A percentile compares a stretch with the other conserved stretches of the same genome.
These are phyloP conservation scores for Xylariaceae sp. DNA, from an alignment of 2,329 filamentous ascomycete genomes.

Conservation along the genomic window DNA sequence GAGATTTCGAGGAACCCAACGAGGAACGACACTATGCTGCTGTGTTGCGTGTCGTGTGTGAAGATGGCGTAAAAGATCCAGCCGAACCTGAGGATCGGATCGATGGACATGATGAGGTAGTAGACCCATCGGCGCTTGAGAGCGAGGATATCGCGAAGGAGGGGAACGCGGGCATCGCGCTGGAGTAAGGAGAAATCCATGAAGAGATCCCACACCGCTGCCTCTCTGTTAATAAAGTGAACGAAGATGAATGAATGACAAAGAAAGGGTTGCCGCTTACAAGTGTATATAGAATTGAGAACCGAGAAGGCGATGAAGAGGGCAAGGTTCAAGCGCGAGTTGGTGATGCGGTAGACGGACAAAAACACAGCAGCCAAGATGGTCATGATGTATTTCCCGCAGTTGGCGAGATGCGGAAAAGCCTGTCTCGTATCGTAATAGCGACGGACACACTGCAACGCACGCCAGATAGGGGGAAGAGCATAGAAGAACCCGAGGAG, in stretches of 20 bases:
- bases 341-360: conserved; percentile 77
- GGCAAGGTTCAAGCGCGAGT: conserved; percentile 52
- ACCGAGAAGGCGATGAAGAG: conserved; percentile 76
- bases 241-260: not conserved
- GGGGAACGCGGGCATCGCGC: conserved; percentile 60
- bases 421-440: conserved; percentile 81
- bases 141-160: conserved; percentile 73
- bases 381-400: conserved; percentile 83
- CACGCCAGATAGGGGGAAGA: conserved; percentile 84
- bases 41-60: conserved; percentile 75
- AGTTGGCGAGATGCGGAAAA: conserved; percentile 91
- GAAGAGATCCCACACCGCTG: conserved; percentile 84
- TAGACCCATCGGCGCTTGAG: conserved; percentile 80
- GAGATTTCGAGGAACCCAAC: conserved; percentile 74
- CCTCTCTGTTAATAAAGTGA: not conserved
- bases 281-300: conserved; percentile 80
- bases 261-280: conserved; percentile 41
- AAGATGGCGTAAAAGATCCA: conserved; percentile 95
- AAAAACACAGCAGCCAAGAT: conserved; percentile 75
- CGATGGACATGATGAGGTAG: conserved; percentile 77
- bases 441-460: conserved; percentile 84
- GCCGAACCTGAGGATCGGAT: conserved; percentile 83
- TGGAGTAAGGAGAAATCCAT: conserved; percentile 97
- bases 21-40: conserved; percentile 73
- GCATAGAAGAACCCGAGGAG: conserved; percentile 80